A percentile compares a stretch with the other conserved stretches of the same genome.
phyloP scores from a whole-genome alignment of 1,284 basidiomycete species.

The Xerocomus nothofagi region DNA sequence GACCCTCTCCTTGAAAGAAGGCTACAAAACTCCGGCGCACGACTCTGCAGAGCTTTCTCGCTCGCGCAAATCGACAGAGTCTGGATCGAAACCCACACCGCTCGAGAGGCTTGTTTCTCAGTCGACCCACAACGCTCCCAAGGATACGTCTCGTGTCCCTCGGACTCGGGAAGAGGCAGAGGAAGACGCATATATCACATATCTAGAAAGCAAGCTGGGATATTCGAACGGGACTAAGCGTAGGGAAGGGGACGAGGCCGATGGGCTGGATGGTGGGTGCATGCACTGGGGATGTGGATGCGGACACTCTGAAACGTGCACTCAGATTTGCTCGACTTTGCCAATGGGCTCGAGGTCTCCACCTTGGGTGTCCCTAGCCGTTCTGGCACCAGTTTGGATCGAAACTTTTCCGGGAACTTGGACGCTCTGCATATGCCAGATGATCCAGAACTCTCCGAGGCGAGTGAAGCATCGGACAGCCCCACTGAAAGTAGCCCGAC shows the following conservation, averaged over 20 bases:
- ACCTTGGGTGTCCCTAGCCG: not conserved
- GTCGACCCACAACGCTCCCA: conserved; percentile 20
- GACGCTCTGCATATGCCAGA: not conserved
- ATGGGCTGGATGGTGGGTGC: conserved; percentile 58
- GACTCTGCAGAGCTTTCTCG: not conserved
- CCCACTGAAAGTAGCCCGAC: conserved; percentile 3
- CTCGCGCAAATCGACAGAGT: conserved; percentile 2
- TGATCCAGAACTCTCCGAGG: conserved; percentile 34
- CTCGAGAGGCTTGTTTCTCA: conserved; percentile 38
- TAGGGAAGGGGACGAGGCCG: conserved; percentile 50
- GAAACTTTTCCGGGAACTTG: not conserved
- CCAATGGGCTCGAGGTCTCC: conserved; percentile 31
- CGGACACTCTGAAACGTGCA: conserved; percentile 1
- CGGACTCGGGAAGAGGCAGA: conserved; percentile 49
- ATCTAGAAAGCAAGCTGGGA: conserved; percentile 73
- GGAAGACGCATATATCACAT: conserved; percentile 77
- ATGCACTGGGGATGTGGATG: not conserved
- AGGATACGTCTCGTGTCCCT: conserved; percentile 19
- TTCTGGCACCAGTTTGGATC: not conserved
- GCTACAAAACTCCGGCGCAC: not conserved
- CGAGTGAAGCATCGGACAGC: conserved; percentile 25
- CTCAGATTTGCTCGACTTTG: conserved; percentile 56
- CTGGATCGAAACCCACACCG: conserved; percentile 23
- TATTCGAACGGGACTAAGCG: conserved; percentile 40
- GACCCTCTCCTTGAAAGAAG: not conserved